A percentile compares a stretch with the other conserved stretches of the same genome.
These are phyloP conservation scores for Scedosporium aurantiacum DNA, from an alignment of 2,329 filamentous ascomycete genomes.

Conservation along the genomic window DNA sequence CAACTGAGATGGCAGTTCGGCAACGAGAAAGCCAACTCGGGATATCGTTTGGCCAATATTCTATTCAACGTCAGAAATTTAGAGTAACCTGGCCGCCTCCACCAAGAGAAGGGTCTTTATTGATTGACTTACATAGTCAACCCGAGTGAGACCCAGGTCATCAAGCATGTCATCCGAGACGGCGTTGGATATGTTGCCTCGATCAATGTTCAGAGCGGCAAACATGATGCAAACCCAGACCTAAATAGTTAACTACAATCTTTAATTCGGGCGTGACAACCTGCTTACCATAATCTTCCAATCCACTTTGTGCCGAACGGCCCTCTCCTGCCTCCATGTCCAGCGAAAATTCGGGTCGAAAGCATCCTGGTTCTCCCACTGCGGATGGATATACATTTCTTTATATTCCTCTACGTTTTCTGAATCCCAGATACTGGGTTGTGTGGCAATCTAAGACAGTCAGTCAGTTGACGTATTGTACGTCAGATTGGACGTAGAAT, in stretches of 20 bases:
- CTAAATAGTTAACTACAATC: conserved; percentile 3
- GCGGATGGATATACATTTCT: conserved; percentile 20
- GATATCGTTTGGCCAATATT: conserved; percentile 20
- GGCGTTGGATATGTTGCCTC: conserved; percentile 24
- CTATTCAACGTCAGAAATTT: conserved; percentile 7
- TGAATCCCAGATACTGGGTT: conserved; percentile 26
- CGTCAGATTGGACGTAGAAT: not conserved
- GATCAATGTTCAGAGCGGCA: conserved; percentile 24
- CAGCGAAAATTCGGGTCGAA: conserved; percentile 24
- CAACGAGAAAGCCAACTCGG: conserved; percentile 31
- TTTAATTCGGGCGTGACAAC: not conserved
- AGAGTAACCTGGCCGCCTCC: no score
- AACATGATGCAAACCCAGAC: conserved; percentile 22
- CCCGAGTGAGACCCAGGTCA: conserved; percentile 15
- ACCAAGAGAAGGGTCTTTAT: not conserved
- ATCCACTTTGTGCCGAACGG: conserved; percentile 21
- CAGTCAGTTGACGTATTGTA: conserved; percentile 8
- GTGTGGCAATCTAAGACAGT: conserved; percentile 19
- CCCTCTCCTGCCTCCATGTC: conserved; percentile 23
- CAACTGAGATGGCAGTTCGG: conserved; percentile 42
- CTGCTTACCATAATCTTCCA: conserved; percentile 20
- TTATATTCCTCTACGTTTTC: conserved; percentile 24
- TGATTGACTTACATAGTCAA: conserved; percentile 17
- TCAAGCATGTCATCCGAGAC: conserved; percentile 25
- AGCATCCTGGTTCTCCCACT: conserved; percentile 24